Conservation (phyloP, 805 yeast genomes). For the Isabelozyma heimii region DNA sequence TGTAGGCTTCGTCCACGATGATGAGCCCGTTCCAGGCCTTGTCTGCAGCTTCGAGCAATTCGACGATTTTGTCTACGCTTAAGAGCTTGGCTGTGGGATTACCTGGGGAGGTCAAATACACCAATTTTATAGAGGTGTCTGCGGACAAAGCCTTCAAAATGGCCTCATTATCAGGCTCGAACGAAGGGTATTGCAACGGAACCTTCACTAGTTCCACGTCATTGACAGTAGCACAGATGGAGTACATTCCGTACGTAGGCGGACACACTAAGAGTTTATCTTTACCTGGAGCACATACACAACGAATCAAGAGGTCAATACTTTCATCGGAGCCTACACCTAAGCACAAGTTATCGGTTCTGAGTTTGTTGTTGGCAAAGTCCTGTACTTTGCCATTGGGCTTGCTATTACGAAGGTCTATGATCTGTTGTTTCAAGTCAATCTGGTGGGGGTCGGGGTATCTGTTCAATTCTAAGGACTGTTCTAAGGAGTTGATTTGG, state of each 20-base stretch:
- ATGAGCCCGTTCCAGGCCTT: conserved; percentile 70
- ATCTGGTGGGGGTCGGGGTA: conserved; percentile 97
- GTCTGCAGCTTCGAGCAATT: conserved; percentile 46
- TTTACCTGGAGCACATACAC: conserved; percentile 75
- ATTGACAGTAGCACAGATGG: conserved; percentile 85
- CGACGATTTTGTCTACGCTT: conserved; percentile 30
- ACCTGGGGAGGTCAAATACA: conserved; percentile 92
- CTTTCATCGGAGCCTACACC: conserved; percentile 99
- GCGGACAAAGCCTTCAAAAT: conserved; percentile 49
- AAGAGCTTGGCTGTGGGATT: conserved; percentile 85
- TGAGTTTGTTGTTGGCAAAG: conserved; percentile 21
- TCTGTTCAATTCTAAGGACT: conserved; percentile 64
- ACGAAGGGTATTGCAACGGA: conserved; percentile 55
- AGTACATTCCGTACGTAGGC: conserved; percentile 97
- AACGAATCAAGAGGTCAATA: conserved; percentile 83
- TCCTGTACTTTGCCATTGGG: conserved; percentile 21
- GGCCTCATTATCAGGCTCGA: conserved; percentile 54
- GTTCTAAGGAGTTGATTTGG: conserved; percentile 43
- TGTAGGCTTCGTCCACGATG: conserved; percentile 91
- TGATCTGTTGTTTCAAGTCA: conserved; percentile 67
- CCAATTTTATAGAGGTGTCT: conserved; percentile 67
- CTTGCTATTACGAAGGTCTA: conserved; percentile 65
- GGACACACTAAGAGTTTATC: conserved; percentile 87
- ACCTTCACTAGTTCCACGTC: conserved; percentile 78
- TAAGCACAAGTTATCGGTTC: conserved; percentile 72